phyloP scores from a whole-genome alignment of 805 yeast species.

The Candida methanosorbosa region DNA sequence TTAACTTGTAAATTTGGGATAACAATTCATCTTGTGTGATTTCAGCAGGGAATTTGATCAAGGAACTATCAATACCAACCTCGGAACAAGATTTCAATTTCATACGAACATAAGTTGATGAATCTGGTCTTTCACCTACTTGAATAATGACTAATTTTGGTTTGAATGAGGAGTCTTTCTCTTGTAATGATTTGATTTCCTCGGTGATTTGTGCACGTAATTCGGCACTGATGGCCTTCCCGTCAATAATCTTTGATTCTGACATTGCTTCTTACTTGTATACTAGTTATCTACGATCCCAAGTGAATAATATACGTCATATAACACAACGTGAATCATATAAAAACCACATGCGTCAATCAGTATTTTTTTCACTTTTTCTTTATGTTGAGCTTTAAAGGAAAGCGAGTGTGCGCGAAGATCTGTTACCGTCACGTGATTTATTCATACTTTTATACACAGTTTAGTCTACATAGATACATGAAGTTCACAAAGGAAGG shows the following conservation, averaged over 20 bases:
- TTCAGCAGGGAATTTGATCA: slow-evolving; percentile 55
- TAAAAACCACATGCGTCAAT: too few species aligned
- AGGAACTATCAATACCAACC: slow-evolving; percentile 63
- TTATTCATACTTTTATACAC: too few species aligned
- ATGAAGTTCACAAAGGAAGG: slow-evolving; percentile 31
- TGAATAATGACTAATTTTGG: slow-evolving; percentile 82
- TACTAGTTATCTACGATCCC: too few species aligned
- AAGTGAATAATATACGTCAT: too few species aligned
- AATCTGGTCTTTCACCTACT: slow-evolving; percentile 86
- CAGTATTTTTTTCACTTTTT: too few species aligned
- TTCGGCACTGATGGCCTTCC: slow-evolving; percentile 39
- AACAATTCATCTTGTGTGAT: slow-evolving; percentile 55
- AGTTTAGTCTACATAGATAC: too few species aligned
- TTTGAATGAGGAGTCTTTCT: slow-evolving; percentile 39
- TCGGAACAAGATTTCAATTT: slow-evolving; percentile 85
- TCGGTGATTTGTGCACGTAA: slow-evolving; percentile 44
- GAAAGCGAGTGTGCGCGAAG: too few species aligned
- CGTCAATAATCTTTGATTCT: slow-evolving; percentile 54
- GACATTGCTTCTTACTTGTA: too few species aligned
- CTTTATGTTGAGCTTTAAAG: too few species aligned
- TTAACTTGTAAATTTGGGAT: slow-evolving; percentile 50
- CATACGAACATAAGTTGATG: slow-evolving; percentile 85
- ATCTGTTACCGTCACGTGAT: too few species aligned
- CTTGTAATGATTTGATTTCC: slow-evolving; percentile 39
- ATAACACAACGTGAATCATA: too few species aligned